A percentile compares a stretch with the other conserved stretches of the same genome.
phyloP scores from a whole-genome alignment of 2,329 filamentous ascomycete species.

The Penicillium thymicola region DNA sequence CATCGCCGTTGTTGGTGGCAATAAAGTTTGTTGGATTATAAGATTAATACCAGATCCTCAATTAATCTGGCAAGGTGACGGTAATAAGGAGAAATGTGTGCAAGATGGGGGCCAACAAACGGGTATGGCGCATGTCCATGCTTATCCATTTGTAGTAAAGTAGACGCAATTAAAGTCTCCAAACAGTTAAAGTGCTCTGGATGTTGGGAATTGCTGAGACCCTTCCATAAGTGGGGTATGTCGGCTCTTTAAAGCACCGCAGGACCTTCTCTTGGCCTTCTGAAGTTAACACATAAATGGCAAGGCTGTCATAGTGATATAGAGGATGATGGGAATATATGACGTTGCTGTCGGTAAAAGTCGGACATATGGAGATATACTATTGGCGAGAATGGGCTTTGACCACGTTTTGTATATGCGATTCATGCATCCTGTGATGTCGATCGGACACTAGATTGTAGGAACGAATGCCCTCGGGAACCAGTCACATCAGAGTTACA shows the following conservation, averaged over 20 bases:
- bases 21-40: neutral
- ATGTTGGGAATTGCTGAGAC: neutral
- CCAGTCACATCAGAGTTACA: neutral
- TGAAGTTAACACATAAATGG: neutral
- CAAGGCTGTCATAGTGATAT: neutral
- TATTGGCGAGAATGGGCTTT: neutral
- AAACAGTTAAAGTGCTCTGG: neutral
- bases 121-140: neutral
- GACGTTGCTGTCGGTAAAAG: neutral
- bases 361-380: neutral
- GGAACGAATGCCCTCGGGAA: neutral
- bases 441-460: neutral
- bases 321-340: neutral
- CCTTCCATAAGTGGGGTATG: neutral
- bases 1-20: neutral
- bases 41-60: neutral
- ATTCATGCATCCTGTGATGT: neutral
- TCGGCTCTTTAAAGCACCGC: neutral
- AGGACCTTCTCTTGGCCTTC: neutral
- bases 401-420: neutral
- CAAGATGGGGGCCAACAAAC: neutral
- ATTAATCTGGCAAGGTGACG: neutral
- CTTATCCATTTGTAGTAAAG: neutral
- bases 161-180: no score
- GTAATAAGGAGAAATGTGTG: neutral